Conservation (phyloP, 2,329 filamentous ascomycete species). For the Stemphylium beticola region DNA sequence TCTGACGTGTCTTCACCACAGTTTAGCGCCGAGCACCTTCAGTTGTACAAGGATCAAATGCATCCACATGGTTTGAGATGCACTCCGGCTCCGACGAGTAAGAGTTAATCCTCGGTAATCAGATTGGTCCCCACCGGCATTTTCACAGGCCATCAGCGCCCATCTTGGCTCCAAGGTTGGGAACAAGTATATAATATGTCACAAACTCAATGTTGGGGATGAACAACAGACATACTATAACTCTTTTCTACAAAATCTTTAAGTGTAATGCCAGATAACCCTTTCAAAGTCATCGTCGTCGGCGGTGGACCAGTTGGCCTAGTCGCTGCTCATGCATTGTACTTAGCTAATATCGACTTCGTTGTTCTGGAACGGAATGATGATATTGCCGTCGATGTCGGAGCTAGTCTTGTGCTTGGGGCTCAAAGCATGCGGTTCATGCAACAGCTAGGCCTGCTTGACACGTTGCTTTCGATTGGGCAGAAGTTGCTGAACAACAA, state of each 20-base stretch:
- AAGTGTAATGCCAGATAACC: background rate
- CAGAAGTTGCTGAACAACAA: background rate
- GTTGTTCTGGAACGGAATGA: slow-evolving; percentile 1
- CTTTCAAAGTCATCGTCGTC: background rate
- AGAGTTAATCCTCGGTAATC: background rate
- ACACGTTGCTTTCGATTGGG: background rate
- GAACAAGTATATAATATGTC: background rate
- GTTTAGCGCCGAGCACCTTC: background rate
- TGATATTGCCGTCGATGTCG: background rate
- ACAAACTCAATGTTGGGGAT: background rate
- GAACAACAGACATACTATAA: background rate
- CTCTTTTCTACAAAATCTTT: background rate
- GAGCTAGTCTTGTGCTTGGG: background rate
- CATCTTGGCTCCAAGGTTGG: too few relatives aligned
- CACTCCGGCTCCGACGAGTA: background rate
- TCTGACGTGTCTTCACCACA: background rate
- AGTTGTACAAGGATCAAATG: background rate
- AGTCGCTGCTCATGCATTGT: background rate
- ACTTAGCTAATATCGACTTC: background rate
- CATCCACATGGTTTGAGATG: background rate
- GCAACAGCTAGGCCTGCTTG: slow-evolving; percentile 1
- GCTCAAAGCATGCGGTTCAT: background rate
- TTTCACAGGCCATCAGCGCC: background rate
- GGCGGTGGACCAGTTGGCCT: background rate
- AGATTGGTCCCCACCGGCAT: background rate